These are phyloP conservation scores for Linderina pennispora DNA, from an alignment of 192 early-diverging fungal species.

Conservation along the genomic window DNA sequence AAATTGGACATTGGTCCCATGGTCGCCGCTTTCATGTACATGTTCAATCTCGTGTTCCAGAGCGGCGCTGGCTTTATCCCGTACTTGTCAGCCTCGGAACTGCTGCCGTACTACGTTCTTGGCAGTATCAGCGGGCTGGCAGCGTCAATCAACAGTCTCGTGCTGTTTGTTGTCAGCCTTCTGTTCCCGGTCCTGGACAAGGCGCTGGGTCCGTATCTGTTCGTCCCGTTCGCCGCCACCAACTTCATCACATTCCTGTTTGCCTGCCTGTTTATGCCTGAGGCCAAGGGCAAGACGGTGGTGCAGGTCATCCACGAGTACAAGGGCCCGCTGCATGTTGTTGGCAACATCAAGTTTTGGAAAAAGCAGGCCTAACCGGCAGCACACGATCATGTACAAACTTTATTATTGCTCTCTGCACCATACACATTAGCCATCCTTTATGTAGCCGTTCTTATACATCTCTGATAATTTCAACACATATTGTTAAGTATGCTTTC, in stretches of 20 bases:
- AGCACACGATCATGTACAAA: no score
- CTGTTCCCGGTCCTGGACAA: slow-evolving; percentile 52
- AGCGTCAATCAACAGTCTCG: slow-evolving; percentile 57
- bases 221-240: slow-evolving; percentile 54
- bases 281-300: slow-evolving; percentile 57
- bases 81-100: slow-evolving; percentile 67
- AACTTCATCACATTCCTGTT: slow-evolving; percentile 36
- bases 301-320: slow-evolving; percentile 33
- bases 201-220: slow-evolving; percentile 53
- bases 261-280: slow-evolving; percentile 56
- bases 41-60: slow-evolving; percentile 80
- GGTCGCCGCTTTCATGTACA: slow-evolving; percentile 55
- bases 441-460: no score
- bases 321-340: slow-evolving; percentile 29
- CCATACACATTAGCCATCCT: no score
- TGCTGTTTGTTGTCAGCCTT: slow-evolving; percentile 60
- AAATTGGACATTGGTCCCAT: slow-evolving; percentile 50
- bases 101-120: slow-evolving; percentile 62
- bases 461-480: no score
- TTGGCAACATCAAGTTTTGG: slow-evolving; percentile 7
- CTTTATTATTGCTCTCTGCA: no score
- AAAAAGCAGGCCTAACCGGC: no score
- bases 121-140: slow-evolving; percentile 61
- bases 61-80: slow-evolving; percentile 82
- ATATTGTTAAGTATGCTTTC: no score